These are phyloP conservation scores for Coniochaeta ligniaria DNA, from an alignment of 2,329 filamentous ascomycete genomes.

Conservation along the genomic window DNA sequence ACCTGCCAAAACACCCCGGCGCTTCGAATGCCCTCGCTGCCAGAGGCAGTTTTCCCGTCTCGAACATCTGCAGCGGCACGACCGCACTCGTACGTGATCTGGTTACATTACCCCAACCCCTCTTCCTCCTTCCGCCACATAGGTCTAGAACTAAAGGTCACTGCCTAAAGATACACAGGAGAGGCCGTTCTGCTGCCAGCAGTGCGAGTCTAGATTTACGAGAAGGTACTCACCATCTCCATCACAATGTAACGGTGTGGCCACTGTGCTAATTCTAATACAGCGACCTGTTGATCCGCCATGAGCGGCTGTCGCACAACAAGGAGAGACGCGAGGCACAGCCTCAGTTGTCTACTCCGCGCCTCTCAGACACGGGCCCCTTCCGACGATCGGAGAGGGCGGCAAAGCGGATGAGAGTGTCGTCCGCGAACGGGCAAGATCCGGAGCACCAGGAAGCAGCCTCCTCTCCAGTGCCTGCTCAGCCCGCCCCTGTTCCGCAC, in stretches of 20 bases:
- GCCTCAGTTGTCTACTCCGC: background rate
- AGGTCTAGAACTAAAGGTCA: no score
- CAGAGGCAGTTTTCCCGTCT: conserved; percentile 10
- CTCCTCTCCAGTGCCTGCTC: background rate
- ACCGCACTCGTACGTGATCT: conserved; percentile 10
- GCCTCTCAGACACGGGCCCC: background rate
- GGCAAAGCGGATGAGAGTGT: conserved; percentile 1
- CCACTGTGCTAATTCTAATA: background rate
- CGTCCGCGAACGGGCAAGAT: background rate
- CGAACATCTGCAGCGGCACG: conserved; percentile 11
- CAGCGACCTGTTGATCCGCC: conserved; percentile 11
- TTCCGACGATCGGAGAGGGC: background rate
- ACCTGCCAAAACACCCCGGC: conserved; percentile 5
- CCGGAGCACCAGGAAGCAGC: background rate
- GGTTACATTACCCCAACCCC: background rate
- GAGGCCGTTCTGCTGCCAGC: conserved; percentile 8
- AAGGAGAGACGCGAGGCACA: background rate
- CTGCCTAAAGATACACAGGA: conserved; percentile 7
- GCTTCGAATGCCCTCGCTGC: conserved; percentile 10
- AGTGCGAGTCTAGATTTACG: conserved; percentile 9
- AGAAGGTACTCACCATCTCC: conserved; percentile 6
- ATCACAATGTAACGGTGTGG: background rate
- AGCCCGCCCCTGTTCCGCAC: background rate
- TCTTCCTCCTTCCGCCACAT: background rate
- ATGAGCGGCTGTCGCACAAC: conserved; percentile 9